Evolutionary conservation across 1,139 yeast genomes (phyloP), one percentile per base, ranked within the genome.

Genomic region (Suhomyces choctaworum): DNA sequence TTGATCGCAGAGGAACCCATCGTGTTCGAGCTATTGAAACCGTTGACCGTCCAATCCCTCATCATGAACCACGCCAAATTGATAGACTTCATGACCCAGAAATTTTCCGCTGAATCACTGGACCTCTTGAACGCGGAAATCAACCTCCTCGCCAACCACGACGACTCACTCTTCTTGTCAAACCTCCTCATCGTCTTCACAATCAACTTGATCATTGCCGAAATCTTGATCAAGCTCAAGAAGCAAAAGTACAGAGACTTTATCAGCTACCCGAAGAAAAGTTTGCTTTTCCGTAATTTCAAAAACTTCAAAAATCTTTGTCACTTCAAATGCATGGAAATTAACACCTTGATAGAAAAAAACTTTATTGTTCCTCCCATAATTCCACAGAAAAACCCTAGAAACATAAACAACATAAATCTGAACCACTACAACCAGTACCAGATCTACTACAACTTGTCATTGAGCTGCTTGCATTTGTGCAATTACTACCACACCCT

Each of bases 401-500:
- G 39, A 16, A 39, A 36, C 17, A 32, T 40, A 21, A 40, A 40
- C 20, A 52, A 48, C 42, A 39, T 30, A 33, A 41, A 33, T 31
- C 28, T 31, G 37, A 37, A 39, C 40, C 47, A 33, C 39, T 37
- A 41, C 25, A 55, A 55, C 38, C 60, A 58, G 23, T 55, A 55
- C 36, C 62, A 56, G 35, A 54, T 65, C 14, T 63, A 59, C 41
- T 68, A 65, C 45, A 63, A 66, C 43, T 54, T 62, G 31, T 57
- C 71, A 7, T 41, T 66, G 15, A 44, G 60, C 8, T 57, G 58
- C 27, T 39, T 66, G 10, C 69, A 68, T 42, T 46, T 66, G 40
- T 64, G 62, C 39, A 56, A 60, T 37, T 67, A 65, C 43, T 63
- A 63, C 46, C 68, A 65, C 46, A 62, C 54, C 20, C 44, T 60